Conservation (phyloP, 2,329 filamentous ascomycete species). For the Fusarium secorum region DNA sequence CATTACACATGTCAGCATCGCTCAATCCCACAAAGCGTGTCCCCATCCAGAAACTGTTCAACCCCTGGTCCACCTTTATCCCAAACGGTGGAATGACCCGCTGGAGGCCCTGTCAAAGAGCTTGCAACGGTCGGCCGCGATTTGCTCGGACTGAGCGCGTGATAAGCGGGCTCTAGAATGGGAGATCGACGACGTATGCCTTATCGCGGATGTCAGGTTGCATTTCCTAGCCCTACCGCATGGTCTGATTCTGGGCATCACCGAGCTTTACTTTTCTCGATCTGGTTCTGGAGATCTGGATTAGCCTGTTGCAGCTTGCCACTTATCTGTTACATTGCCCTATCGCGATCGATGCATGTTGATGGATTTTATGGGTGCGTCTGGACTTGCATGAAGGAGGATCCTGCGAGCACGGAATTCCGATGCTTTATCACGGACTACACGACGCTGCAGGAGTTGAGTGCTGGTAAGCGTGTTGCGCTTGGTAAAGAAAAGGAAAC, state of each 20-base stretch:
- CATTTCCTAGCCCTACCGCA: slow-evolving; percentile 6
- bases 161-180: slow-evolving; percentile 11
- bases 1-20: slow-evolving; percentile 1
- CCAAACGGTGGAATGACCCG: neutral
- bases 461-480: no score
- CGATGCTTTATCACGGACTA: neutral
- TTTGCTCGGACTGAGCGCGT: neutral
- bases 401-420: neutral
- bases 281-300: neutral
- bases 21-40: neutral
- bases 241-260: neutral
- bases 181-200: slow-evolving; percentile 8
- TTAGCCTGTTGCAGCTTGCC: neutral
- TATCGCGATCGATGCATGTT: neutral
- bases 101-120: neutral
- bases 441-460: neutral
- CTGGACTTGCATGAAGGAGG: neutral
- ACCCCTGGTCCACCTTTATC: neutral
- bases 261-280: neutral
- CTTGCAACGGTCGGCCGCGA: neutral
- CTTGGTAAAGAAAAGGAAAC: accelerated
- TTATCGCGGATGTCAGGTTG: slow-evolving; percentile 2
- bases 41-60: neutral
- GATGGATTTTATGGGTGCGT: neutral
- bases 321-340: neutral